A percentile compares a stretch with the other conserved stretches of the same genome.
These are phyloP conservation scores for Apiospora kogelbergensis DNA, from an alignment of 2,329 filamentous ascomycete genomes.

Conservation along the genomic window DNA sequence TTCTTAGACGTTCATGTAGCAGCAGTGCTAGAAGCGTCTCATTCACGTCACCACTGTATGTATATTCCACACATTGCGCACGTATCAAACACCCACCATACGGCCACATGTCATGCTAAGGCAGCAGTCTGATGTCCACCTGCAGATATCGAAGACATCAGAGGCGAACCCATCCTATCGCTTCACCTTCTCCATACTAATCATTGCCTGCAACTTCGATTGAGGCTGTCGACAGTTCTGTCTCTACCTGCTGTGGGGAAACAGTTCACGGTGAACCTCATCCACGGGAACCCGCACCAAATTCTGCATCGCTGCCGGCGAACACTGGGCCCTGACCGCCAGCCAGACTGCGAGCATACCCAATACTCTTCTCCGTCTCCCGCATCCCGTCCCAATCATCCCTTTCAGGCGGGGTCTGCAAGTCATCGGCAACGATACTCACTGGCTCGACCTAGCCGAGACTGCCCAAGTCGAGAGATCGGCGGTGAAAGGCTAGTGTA, in stretches of 20 bases:
- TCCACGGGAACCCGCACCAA: constrained; percentile 32
- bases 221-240: background rate
- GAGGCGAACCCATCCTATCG: background rate
- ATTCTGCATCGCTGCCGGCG: constrained; percentile 29
- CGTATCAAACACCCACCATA: background rate
- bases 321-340: constrained; percentile 31
- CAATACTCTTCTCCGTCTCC: background rate
- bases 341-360: constrained; percentile 12
- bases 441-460: constrained; percentile 9
- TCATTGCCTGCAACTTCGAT: background rate
- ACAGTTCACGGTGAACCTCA: constrained; percentile 16
- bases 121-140: background rate
- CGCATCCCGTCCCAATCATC: background rate
- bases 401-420: background rate
- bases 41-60: background rate
- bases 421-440: constrained; percentile 9
- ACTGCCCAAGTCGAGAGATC: constrained; percentile 7
- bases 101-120: background rate
- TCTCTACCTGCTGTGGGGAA: background rate
- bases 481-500: constrained; percentile 7
- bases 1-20: background rate
- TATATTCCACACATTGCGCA: background rate
- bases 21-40: background rate
- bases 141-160: constrained; percentile 4
- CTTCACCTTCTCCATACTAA: background rate